Evolutionary conservation across 2,329 filamentous ascomycete genomes (phyloP), one percentile per base, ranked within the genome.

Genomic region (Claviceps sp.): DNA sequence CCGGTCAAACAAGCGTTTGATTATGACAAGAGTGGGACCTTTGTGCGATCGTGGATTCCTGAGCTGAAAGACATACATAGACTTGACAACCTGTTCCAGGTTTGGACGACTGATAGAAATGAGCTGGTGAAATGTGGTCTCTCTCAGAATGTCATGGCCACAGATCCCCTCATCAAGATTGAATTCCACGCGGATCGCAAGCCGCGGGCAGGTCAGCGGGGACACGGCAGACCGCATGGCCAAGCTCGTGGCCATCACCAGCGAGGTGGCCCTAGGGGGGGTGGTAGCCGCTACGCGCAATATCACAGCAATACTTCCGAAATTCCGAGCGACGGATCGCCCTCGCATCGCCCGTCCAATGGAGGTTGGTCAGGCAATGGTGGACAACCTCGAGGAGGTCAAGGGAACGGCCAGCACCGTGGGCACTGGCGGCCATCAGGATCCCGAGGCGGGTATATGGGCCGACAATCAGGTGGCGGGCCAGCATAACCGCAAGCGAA

Each of bases 1-100:
- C 85, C 86, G 0, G 80, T 91, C 48, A 90, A 90, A 64, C 86
- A 91, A 63, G 84, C 81, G 0, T 78, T 86, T 44, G 85, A 89
- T 56, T 90, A 91, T 61, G 86, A 91, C 62, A 74, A 75, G 2
- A 69, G 80, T 0, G 86, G 84, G 2, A 69, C 75, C 6, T 91
- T 88, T 57, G 80, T 88, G 8, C 78, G 78, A n/a, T 71, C 76
- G 2, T 91, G 86, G 87, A 72, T 90, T 0, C 77, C 79, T 0
- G 86, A 91, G 62, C 62, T 88, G 26, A 70, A 75, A 2, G 63
- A 69, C 0, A 65, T 88, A 1, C 67, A 72, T 40, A 71, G 68
- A 41, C 61, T 75, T 2, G 72, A 77, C 55, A 72, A 85, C 43
- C 67, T 88, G 1, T 89, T 87, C 59, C 86, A 90, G 61, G 72